Percentiles rank a stretch among this genome's conserved stretches.
Evolutionary conservation across 2,329 filamentous ascomycete genomes (phyloP).

Genomic region (Tolypocladium cylindrosporum): DNA sequence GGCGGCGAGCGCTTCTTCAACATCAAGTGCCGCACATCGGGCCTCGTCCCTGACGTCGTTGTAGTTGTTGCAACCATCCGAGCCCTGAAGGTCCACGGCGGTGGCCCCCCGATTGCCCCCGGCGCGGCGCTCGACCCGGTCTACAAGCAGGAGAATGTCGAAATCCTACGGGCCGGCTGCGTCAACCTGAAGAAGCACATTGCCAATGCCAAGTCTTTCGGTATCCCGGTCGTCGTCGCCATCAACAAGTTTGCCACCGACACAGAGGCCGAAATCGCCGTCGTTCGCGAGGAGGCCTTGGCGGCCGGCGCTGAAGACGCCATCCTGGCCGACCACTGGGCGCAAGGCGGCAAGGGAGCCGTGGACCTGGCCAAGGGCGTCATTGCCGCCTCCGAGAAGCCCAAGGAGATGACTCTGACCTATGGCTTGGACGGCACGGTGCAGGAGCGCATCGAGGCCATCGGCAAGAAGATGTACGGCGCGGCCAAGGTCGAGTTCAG

Average conservation of each 20-base stretch:
- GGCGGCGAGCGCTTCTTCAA: slow-evolving; percentile 99
- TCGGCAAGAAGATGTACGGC: slow-evolving; percentile 91
- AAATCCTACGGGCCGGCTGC: slow-evolving; percentile 80
- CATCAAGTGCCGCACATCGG: slow-evolving; percentile 96
- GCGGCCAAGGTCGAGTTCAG: slow-evolving; percentile 84
- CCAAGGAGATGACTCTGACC: slow-evolving; percentile 79
- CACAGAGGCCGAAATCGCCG: slow-evolving; percentile 81
- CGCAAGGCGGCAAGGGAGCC: slow-evolving; percentile 84
- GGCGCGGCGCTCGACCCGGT: slow-evolving; percentile 77
- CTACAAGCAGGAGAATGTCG: slow-evolving; percentile 89
- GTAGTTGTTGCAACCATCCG: slow-evolving; percentile 93
- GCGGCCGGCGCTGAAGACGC: slow-evolving; percentile 90
- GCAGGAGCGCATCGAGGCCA: slow-evolving; percentile 82
- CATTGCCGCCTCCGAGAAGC: slow-evolving; percentile 70
- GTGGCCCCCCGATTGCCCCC: slow-evolving; percentile 84
- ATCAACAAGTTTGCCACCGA: slow-evolving; percentile 97
- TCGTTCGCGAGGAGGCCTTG: slow-evolving; percentile 83
- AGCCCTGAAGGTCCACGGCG: slow-evolving; percentile 93
- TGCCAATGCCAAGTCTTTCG: slow-evolving; percentile 76
- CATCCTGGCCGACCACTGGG: slow-evolving; percentile 92
- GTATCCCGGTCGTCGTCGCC: slow-evolving; percentile 88
- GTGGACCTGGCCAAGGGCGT: slow-evolving; percentile 82
- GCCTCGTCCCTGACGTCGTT: slow-evolving; percentile 83
- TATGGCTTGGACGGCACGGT: slow-evolving; percentile 73
- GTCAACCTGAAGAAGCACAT: slow-evolving; percentile 96